Evolutionary conservation across 2,329 filamentous ascomycete species (phyloP).

Genomic region (Microdochium bolleyi): DNA sequence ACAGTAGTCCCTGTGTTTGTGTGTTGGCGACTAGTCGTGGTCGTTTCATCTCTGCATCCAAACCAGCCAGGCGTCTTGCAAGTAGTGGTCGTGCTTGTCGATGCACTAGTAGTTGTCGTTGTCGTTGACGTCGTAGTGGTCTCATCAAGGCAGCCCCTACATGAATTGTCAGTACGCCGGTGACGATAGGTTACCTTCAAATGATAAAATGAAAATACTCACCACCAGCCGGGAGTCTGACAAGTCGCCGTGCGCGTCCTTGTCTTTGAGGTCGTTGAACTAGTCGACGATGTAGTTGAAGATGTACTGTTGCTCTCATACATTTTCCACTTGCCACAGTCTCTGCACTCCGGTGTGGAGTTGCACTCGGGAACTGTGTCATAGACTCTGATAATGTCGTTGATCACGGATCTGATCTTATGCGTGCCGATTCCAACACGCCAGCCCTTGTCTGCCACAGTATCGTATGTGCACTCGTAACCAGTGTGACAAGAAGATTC

Average conservation of each 20-base stretch:
- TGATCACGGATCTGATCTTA: constrained; percentile 81
- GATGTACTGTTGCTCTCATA: constrained; percentile 87
- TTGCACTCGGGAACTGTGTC: constrained; percentile 71
- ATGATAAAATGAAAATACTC: not conserved
- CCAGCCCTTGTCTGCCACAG: constrained; percentile 86
- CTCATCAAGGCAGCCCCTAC: constrained; percentile 59
- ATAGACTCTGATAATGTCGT: constrained; percentile 78
- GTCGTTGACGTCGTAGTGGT: constrained; percentile 35
- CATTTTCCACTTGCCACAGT: constrained; percentile 92
- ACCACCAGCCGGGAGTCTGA: constrained; percentile 86
- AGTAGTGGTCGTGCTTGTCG: constrained; percentile 44
- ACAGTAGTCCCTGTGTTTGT: constrained; percentile 19
- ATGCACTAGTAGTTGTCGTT: constrained; percentile 35
- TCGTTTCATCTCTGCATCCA: constrained; percentile 50
- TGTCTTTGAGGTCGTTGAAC: constrained; percentile 50
- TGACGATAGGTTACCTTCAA: too few species aligned
- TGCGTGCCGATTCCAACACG: constrained; percentile 86
- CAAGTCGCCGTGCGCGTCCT: constrained; percentile 75
- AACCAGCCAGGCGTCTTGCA: constrained; percentile 60
- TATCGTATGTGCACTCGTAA: constrained; percentile 83
- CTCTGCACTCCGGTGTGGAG: constrained; percentile 71
- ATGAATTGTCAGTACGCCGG: constrained; percentile 4
- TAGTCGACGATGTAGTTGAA: constrained; percentile 54
- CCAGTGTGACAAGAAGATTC: constrained; percentile 91
- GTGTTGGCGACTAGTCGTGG: constrained; percentile 27